phyloP scores from a whole-genome alignment of 257 asterid species.

The Cordia subcordata region DNA sequence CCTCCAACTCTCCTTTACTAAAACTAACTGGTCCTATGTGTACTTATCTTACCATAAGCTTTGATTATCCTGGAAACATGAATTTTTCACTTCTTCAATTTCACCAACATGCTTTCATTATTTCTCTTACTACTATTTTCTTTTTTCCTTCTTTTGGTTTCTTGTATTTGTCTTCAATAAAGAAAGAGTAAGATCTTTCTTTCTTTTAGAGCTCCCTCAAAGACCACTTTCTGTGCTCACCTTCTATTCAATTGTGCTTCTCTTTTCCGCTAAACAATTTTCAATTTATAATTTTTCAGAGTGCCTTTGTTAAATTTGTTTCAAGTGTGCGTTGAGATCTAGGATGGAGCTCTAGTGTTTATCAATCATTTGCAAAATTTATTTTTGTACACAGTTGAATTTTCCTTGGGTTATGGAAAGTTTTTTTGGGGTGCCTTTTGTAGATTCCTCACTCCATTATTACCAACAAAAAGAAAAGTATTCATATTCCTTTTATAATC shows the following conservation, averaged over 20 bases:
- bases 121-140: too few relatives aligned
- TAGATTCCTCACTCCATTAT: slow-evolving; percentile 51
- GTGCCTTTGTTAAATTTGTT: neutral
- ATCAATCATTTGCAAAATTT: too few relatives aligned
- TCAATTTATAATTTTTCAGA: neutral
- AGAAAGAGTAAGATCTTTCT: too few relatives aligned
- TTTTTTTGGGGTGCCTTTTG: slow-evolving; percentile 29
- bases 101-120: too few relatives aligned
- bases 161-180: neutral
- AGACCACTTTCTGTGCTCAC: neutral
- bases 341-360: too few relatives aligned
- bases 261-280: neutral
- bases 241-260: neutral
- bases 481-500: slow-evolving; percentile 43
- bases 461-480: slow-evolving; percentile 27
- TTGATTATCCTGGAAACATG: too few relatives aligned
- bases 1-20: neutral
- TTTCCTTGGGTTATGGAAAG: slow-evolving; percentile 60
- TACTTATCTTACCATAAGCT: neutral
- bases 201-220: too few relatives aligned
- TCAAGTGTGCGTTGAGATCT: too few relatives aligned
- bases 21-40: neutral
- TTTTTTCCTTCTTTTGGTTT: too few relatives aligned
- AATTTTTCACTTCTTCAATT: too few relatives aligned
- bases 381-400: slow-evolving; percentile 16